phyloP scores from a whole-genome alignment of 192 early-diverging fungal species.

The Lunasporangiospora selenospora region DNA sequence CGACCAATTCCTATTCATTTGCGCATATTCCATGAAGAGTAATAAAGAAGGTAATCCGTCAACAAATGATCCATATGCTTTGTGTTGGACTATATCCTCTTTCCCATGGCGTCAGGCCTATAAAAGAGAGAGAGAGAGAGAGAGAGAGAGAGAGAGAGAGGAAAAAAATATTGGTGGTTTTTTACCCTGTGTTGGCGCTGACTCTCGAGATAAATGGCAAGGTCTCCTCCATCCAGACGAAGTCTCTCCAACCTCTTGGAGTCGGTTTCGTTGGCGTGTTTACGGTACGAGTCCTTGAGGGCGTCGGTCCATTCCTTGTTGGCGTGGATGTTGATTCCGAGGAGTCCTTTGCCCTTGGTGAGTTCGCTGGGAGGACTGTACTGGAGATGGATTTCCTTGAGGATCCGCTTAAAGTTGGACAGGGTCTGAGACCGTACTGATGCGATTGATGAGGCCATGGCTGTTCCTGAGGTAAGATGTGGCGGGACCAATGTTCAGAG shows the following conservation, averaged over 20 bases:
- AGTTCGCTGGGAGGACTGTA: constrained; percentile 41
- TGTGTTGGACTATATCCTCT: too few relatives aligned
- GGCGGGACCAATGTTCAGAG: too few relatives aligned
- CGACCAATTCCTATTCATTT: constrained; percentile 24
- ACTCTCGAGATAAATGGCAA: constrained; percentile 36
- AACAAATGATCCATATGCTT: neutral
- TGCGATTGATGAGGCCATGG: constrained; percentile 18
- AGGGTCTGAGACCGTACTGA: constrained; percentile 21
- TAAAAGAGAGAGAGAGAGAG: neutral
- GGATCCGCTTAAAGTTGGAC: constrained; percentile 41
- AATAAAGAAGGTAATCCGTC: neutral
- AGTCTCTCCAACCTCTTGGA: constrained; percentile 28
- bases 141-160: too few relatives aligned
- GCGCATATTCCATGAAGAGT: neutral
- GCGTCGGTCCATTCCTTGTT: constrained; percentile 45
- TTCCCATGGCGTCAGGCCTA: neutral
- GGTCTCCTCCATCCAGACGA: constrained; percentile 26
- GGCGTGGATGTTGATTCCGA: constrained; percentile 34
- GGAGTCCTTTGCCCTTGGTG: constrained; percentile 21
- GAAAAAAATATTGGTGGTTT: neutral
- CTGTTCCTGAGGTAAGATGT: too few relatives aligned
- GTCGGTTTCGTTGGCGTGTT: constrained; percentile 34
- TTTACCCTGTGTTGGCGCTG: constrained; percentile 39
- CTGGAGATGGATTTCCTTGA: constrained; percentile 39
- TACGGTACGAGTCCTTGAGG: constrained; percentile 35